Evolutionary conservation across 768 basidiomycete species (phyloP).

Genomic region (Russula vinacea): DNA sequence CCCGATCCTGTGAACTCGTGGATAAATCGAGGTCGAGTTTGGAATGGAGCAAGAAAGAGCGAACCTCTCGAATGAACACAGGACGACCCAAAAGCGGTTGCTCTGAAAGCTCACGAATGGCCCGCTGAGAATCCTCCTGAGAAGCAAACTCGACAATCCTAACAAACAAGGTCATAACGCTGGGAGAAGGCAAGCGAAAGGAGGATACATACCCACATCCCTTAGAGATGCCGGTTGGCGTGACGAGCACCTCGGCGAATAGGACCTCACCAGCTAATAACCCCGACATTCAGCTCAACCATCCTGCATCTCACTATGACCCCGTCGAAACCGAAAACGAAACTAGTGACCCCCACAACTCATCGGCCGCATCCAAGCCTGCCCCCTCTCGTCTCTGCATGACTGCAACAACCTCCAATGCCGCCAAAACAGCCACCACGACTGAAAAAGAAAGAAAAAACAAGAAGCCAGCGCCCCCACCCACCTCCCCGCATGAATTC

Average conservation of each 20-base stretch:
- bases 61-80: constrained; percentile 94
- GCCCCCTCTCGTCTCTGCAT: background rate
- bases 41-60: constrained; percentile 32
- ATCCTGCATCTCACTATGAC: constrained; percentile 68
- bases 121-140: constrained; percentile 84
- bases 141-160: constrained; percentile 95
- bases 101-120: constrained; percentile 89
- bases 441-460: constrained; percentile 32
- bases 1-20: constrained; percentile 74
- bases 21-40: constrained; percentile 9
- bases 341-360: constrained; percentile 19
- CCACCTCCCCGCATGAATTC: constrained; percentile 99
- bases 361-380: constrained; percentile 4
- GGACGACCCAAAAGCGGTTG: constrained; percentile 87
- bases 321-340: constrained; percentile 41
- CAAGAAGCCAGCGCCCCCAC: constrained; percentile 71
- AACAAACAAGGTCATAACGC: constrained; percentile 27
- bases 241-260: constrained; percentile 98
- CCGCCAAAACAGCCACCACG: constrained; percentile 16
- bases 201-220: constrained; percentile 89
- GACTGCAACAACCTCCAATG: constrained; percentile 1
- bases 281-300: constrained; percentile 75
- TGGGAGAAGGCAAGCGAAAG: background rate
- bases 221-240: constrained; percentile 95
- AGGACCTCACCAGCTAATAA: constrained; percentile 98